Evolutionary conservation across 2,329 filamentous ascomycete species (phyloP), one percentile per base, ranked within the genome.

Genomic region (Phoma sp.): DNA sequence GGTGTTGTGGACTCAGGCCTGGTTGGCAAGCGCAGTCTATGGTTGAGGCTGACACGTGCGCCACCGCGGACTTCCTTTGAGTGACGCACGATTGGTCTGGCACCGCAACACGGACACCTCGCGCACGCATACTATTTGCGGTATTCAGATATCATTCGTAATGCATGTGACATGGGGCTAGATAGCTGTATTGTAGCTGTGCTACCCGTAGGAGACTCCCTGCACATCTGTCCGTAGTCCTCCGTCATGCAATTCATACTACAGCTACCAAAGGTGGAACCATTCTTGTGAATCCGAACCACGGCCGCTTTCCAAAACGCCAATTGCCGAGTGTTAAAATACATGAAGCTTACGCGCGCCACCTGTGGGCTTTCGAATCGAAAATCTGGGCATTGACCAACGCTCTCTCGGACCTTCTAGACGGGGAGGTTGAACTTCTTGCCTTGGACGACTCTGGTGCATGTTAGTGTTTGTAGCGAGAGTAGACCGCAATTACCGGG

Each of bases 361-460:
- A 23, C 28, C n/a, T 30, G 32, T 28, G 10, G 47, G 37, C 56
- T 26, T 47, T 47, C 29, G 42, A 46, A 45, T 20, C 21, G 47
- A 33, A 42, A 30, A 26, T 32, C 36, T 21, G 29, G 20, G 42
- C 20, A 17, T 34, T 5, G 43, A 26, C 42, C 42, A 42, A 34
- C n/a, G n/a, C 12, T 20, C 34, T 40, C 20, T 42, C 40, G 21
- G 25, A 26, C 25, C 43, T 59, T 54, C 42, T 78, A 83, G 28
- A 83, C 80, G 3, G 80, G 80, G 39, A 83, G 72, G 66, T 81
- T 81, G 76, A 83, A 83, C 59, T 78, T 82, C 74, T 81, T 81
- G 61, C 80, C 80, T 69, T 83, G 80, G 37, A 82, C 64, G 43
- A 83, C 79, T 73, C 80, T 82, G 34, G 11, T 18, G 23, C 59